These are phyloP conservation scores for Paramecium primaurelia DNA, from an alignment of 73 alveolate species.

Conservation along the genomic window DNA sequence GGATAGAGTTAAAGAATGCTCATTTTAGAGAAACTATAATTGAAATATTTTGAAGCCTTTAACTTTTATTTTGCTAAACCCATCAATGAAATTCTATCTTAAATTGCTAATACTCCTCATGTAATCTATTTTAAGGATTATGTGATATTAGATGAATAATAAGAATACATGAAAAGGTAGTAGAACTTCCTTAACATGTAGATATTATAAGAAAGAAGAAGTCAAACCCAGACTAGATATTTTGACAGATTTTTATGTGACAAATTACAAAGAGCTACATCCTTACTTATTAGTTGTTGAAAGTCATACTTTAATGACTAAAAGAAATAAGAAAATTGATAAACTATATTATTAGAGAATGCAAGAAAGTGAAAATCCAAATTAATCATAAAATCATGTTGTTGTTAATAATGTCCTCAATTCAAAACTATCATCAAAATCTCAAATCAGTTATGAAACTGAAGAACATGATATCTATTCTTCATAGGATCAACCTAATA, in stretches of 20 bases:
- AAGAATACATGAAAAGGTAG: conserved; percentile 48
- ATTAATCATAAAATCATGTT: background rate
- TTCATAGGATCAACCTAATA: background rate
- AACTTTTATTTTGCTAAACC: conserved; percentile 45
- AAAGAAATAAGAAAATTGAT: conserved; percentile 23
- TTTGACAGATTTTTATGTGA: conserved; percentile 12
- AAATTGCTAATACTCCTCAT: background rate
- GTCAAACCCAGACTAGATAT: conserved; percentile 36
- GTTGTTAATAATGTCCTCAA: conserved; percentile 12
- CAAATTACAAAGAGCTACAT: conserved; percentile 5
- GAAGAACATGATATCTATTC: conserved; percentile 29
- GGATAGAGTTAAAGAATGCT: background rate
- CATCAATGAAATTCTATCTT: conserved; percentile 3
- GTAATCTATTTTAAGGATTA: conserved; percentile 46
- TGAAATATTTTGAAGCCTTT: conserved; percentile 26
- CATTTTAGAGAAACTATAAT: background rate
- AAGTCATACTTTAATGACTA: background rate
- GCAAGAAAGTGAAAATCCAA: background rate
- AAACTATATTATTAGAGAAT: conserved; percentile 18
- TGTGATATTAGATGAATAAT: conserved; percentile 37
- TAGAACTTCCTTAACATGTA: background rate
- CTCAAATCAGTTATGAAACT: conserved; percentile 1
- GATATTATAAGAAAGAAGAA: conserved; percentile 22
- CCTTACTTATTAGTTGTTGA: background rate
- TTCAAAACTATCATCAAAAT: conserved; percentile 25